Evolutionary conservation across 169 alveolate species (phyloP), one percentile per base, ranked within the genome.

Genomic region (Plasmodium ovale): DNA sequence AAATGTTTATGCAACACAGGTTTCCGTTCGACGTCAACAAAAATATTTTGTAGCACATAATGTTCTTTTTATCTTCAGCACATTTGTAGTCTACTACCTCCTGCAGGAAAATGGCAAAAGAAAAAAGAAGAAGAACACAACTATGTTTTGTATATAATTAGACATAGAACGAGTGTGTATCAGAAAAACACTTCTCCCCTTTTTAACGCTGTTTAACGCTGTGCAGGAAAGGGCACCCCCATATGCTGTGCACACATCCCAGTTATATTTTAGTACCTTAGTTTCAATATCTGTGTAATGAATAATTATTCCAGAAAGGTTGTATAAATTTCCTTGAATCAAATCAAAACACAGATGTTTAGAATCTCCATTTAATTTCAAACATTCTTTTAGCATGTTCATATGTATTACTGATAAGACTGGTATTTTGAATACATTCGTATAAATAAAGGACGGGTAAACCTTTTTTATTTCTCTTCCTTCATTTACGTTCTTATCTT

Each of bases 381-480:
- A 16, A 54, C 51, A 64, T 10, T 51, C 65, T 64, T 68, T 79
- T 44, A 79, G 47, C 19, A 79, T 14, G 19, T 51, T 27, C 27
- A 79, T 21, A 68, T 79, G 89, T 37, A 65, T 67, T 3, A 29
- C 65, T 25, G 89, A 79, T 35, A 79, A 64, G 9, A 79, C 79
- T 21, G 89, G 89, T 39, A 79, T 62, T 44, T 79, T 79, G 65
- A 59, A 79, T 27, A 79, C 29, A 44, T 79, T 79, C 10, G 89
- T 79, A 42, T 79, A 79, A 54, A 79, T 79, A 65, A 79, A 79
- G 27, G 89, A 49, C 35, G 89, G 89, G 72, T 79, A 79, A 21
- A 51, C 19, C 5, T 29, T 42, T 16, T 60, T 29, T 39, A 25
- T 33, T 35, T 74, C 44, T 42, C 35, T 39, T 29, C 53, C 19